phyloP scores from a whole-genome alignment of 176 grass and related monocot genomes.

The Zoysia japonica region DNA sequence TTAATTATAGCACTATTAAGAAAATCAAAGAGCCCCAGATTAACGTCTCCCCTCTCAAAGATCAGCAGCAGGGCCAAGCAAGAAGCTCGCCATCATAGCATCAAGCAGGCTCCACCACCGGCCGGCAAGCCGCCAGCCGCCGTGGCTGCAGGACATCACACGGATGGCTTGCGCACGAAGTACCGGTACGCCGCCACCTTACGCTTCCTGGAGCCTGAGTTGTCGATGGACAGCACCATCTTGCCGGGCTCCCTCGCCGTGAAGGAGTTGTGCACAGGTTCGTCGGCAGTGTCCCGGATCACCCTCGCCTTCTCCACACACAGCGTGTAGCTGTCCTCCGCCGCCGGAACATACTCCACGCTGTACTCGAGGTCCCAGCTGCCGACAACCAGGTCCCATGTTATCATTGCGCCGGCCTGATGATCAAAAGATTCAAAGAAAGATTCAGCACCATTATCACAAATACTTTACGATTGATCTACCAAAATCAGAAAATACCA shows the following conservation, averaged over 20 bases:
- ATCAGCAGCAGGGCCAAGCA: not conserved
- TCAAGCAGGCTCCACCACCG: too few species aligned
- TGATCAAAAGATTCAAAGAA: slow-evolving; percentile 16
- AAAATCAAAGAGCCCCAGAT: slow-evolving; percentile 38
- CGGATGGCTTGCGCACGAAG: slow-evolving; percentile 76
- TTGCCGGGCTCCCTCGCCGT: slow-evolving; percentile 80
- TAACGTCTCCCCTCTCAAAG: not conserved
- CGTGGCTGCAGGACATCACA: slow-evolving; percentile 4
- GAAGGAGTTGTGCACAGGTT: slow-evolving; percentile 80
- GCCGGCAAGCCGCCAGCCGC: too few species aligned
- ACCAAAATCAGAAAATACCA: not conserved
- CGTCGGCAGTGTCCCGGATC: slow-evolving; percentile 53
- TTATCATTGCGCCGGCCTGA: slow-evolving; percentile 79
- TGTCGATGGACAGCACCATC: slow-evolving; percentile 92
- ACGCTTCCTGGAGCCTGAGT: slow-evolving; percentile 72
- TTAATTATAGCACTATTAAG: slow-evolving; percentile 48
- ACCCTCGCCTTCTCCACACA: slow-evolving; percentile 73
- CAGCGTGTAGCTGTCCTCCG: slow-evolving; percentile 73
- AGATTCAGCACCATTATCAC: too few species aligned
- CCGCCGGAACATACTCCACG: slow-evolving; percentile 79
- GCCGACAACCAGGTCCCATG: slow-evolving; percentile 88
- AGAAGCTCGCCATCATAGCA: too few species aligned
- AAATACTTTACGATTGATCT: too few species aligned
- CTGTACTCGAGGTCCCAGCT: slow-evolving; percentile 95
- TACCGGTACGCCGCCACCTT: slow-evolving; percentile 96